Evolutionary conservation across 176 grass and related monocot species (phyloP), one percentile per base, ranked within the genome.

Genomic region (Oryza australiensis): DNA sequence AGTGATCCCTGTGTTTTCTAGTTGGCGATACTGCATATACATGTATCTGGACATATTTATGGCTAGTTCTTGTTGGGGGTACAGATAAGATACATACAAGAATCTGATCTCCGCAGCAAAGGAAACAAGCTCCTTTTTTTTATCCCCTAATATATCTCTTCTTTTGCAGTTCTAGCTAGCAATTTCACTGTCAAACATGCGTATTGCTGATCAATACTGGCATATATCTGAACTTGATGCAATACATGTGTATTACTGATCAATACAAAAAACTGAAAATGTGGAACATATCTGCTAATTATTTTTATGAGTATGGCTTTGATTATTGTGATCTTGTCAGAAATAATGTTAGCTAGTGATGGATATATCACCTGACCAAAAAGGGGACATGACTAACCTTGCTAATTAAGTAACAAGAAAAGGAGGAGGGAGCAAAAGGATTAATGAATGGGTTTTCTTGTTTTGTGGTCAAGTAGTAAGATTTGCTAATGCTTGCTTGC

Each of bases 401-500:
- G 3, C 66, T 74, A 5, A 26, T 29, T 20, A 73, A 37, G 46
- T 63, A 24, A 67, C 28, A 73, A 26, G 40, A 82, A 70, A 12
- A 28, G 49, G 49, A 53, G 18, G 5, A 14, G 49, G 5, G 10
- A n/a, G 27, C 0, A 69, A 55, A 26, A 83, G 20, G 34, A 73
- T 5, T n/a, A 49, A 13, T 27, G 27, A 59, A 49, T 68, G 46
- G 3, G 79, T 46, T 64, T 23, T 27, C 62, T 46, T 12, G 72
- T 49, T 68, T 3, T 26, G 5, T 33, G 32, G 27, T 68, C 63
- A 62, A 53, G 43, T n/a, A 7, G 43, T n/a, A 32, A 11, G 26
- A 20, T 18, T 64, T 64, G 32, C 45, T 46, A 37, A 70, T 80
- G 71, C 76, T 89, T 75, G 76, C 70, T 89, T 85, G 77, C 77